Conservation (phyloP, 306 rosid species). For the Lathyrus aphaca region DNA sequence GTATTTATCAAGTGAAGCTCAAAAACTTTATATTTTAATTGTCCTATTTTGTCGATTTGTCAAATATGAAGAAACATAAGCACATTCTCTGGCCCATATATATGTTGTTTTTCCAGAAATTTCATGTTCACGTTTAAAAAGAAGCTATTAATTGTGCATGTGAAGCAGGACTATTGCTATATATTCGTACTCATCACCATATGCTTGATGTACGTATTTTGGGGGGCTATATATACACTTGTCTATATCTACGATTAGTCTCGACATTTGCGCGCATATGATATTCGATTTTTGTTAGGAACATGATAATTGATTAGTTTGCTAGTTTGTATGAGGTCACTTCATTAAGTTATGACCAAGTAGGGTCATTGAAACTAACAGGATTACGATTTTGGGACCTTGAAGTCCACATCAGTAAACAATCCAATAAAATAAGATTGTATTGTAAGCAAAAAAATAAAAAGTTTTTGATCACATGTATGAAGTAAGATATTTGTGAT, state of each 20-base stretch:
- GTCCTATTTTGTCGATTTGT: slow-evolving; percentile 52
- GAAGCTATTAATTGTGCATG: slow-evolving; percentile 47
- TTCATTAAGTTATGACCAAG: slow-evolving; percentile 43
- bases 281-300: no score
- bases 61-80: slow-evolving; percentile 47
- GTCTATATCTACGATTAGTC: background rate
- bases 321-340: slow-evolving; percentile 55
- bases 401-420: slow-evolving; percentile 44
- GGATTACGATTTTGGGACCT: slow-evolving; percentile 41
- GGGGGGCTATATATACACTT: slow-evolving; percentile 19
- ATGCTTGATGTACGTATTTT: slow-evolving; percentile 36
- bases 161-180: slow-evolving; percentile 35
- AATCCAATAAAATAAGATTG: slow-evolving; percentile 52
- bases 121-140: slow-evolving; percentile 48
- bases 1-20: slow-evolving; percentile 29
- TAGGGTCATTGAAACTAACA: slow-evolving; percentile 49
- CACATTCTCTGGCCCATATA: slow-evolving; percentile 40
- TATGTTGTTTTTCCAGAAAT: slow-evolving; percentile 45
- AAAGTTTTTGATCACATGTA: slow-evolving; percentile 51
- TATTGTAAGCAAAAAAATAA: slow-evolving; percentile 52
- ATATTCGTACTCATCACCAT: slow-evolving; percentile 12
- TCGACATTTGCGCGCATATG: no score
- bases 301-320: background rate
- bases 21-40: slow-evolving; percentile 42
- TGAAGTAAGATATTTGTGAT: slow-evolving; percentile 39